Base-by-base conservation (phyloP, 2,329 filamentous ascomycete species). In the Aquanectria penicillioides region DNA sequence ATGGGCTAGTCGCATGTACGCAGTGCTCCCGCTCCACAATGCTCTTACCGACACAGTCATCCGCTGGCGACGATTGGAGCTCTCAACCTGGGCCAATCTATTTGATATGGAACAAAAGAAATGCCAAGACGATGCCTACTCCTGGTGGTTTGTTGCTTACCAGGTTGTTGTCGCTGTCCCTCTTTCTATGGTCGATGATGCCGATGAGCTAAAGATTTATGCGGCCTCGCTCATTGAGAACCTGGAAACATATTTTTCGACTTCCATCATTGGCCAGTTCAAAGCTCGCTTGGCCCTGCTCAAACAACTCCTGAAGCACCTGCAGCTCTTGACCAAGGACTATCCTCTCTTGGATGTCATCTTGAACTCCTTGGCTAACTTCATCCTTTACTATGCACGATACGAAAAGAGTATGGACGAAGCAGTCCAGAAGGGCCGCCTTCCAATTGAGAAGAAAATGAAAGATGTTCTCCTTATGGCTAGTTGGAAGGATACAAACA, bases 401-500 rank as follows among this genome's bases (percentile, higher is more conserved):
- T 97, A 92, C 68, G 86, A 90, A 70, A 80, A 82, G 56, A 78
- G 85, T 5, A 86, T 94, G 7, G 77, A 83, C 11, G 89, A 92
- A 61, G 78, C 82, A 1, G 83, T 97, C 29, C 78, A 79, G 17
- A 86, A 86, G 38, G 91, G 89, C n/a, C 87, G 93, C 53, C 79
- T 82, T 6, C 82, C 84, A 0, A 83, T 98, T n/a, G 94, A 98
- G 74, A 97, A 93, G 76, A 88, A 93, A 56, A 92, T 98, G 84
- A 94, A 91, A 73, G 92, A 98, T 67, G 89, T 97, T n/a, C 85
- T 99, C 13, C 87, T 97, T 49, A 81, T 99, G 68, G 93, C 94
- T 7, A 97, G 93, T 75, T 99, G 96, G 96, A 97, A 97, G 74
- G 95, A 99, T 68, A 97, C 92, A 18, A 99, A 98, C 70, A 96